Percentiles rank a stretch among this genome's conserved stretches.
phyloP scores from a whole-genome alignment of 2,329 filamentous ascomycete genomes.

The Cladosporium sp. region DNA sequence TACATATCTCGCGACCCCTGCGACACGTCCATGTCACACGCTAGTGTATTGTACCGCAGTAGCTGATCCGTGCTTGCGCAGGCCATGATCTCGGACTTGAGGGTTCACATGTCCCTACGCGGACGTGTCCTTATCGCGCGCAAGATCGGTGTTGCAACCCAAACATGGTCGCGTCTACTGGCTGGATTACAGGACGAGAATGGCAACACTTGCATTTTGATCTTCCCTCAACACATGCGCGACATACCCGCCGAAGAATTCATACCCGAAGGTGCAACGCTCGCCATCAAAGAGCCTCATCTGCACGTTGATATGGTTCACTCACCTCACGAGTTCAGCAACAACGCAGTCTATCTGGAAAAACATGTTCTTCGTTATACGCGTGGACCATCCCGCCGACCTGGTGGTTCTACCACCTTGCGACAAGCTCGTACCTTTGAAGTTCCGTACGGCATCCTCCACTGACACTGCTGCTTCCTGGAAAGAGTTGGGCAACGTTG shows the following conservation, averaged over 20 bases:
- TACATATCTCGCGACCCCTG: background rate
- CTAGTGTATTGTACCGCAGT: background rate
- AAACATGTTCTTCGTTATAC: slow-evolving; percentile 23
- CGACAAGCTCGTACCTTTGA: slow-evolving; percentile 8
- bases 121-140: background rate
- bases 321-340: too few species aligned
- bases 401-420: slow-evolving; percentile 25
- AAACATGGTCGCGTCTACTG: background rate
- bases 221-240: background rate
- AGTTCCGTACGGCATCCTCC: background rate
- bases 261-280: slow-evolving; percentile 22
- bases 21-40: too few species aligned
- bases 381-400: slow-evolving; percentile 35
- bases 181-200: background rate
- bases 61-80: background rate
- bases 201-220: background rate
- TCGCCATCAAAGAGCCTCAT: slow-evolving; percentile 36
- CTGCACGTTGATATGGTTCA: slow-evolving; percentile 23
- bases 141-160: background rate
- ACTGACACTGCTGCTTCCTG: slow-evolving; percentile 2
- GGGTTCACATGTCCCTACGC: background rate
- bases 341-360: too few species aligned
- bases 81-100: background rate
- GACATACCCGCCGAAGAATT: slow-evolving; percentile 13
- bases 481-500: slow-evolving; percentile 30